Evolutionary conservation across 169 alveolate species (phyloP), one percentile per base, ranked within the genome.

Genomic region (Haemoproteus tartakovskyi): DNA sequence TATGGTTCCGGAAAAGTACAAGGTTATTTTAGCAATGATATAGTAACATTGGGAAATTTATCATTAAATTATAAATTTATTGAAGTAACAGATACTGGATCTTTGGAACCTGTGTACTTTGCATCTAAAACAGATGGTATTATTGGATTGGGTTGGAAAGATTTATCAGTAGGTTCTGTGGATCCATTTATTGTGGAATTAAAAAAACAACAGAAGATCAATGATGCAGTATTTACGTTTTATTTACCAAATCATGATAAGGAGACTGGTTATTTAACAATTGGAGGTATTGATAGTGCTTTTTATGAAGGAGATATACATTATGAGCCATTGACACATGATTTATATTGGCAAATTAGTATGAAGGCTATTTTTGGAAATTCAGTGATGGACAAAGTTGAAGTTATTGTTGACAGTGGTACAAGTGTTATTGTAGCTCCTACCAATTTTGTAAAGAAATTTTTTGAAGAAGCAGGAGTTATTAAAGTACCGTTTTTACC

Each of bases 1-100:
- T 90, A 90, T 62, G 93, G 95, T 27, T 84, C 91, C 6, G 94
- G 94, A 8, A 43, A 82, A 16, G 86, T 90, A 18, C 46, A 40
- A 40, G 94, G 94, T 26, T 60, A 19, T 43, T 81, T 87, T 48
- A 79, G 89, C 14, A 64, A 82, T 22, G 94, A 90, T 56, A 36
- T 62, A 47, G 62, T 78, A 2, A 56, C 56, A 19, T 52, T 88
- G 48, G 94, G 85, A 2, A 30, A 82, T 19, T 22, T 36, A n/a
- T 37, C 78, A 5, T n/a, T 51, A 11, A 59, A 62, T 21, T 74
- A 80, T 14, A 64, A 61, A 54, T 80, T 80, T 80, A 70, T 79
- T 21, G 88, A 80, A 62, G 79, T 63, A 38, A 80, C 88, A 5
- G 54, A 59, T 19, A 33, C 79, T 1, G 67, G 54, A 38, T 78